Evolutionary conservation across 1,139 yeast genomes (phyloP).

Genomic region (Taphrina communis): DNA sequence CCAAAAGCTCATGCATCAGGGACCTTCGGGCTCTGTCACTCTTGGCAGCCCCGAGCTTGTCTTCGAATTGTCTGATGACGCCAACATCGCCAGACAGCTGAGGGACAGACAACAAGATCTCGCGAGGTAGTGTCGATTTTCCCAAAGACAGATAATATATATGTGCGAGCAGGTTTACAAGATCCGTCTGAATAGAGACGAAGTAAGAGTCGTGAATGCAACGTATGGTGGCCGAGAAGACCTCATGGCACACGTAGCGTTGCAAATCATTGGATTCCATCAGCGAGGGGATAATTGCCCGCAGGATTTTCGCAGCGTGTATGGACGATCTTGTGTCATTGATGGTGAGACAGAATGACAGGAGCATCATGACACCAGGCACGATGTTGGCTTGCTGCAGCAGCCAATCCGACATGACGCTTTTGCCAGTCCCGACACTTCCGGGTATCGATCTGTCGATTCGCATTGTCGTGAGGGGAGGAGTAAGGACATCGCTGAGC

Average conservation of each 20-base stretch:
- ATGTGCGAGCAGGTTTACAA: slow-evolving; percentile 30
- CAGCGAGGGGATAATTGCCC: slow-evolving; percentile 18
- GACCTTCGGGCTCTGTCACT: slow-evolving; percentile 25
- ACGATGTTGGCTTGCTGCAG: slow-evolving; percentile 28
- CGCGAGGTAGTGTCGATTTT: slow-evolving; percentile 39
- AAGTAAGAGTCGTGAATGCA: slow-evolving; percentile 38
- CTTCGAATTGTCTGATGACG: slow-evolving; percentile 34
- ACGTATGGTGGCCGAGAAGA: slow-evolving; percentile 39
- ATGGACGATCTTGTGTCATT: slow-evolving; percentile 38
- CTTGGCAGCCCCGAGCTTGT: slow-evolving; percentile 21
- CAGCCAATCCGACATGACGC: slow-evolving; percentile 35
- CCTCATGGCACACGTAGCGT: slow-evolving; percentile 38
- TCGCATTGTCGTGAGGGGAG: slow-evolving; percentile 31
- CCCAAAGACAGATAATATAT: slow-evolving; percentile 37
- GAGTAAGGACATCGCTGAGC: slow-evolving; percentile 51
- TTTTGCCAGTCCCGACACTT: slow-evolving; percentile 7
- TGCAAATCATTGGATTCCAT: slow-evolving; percentile 35
- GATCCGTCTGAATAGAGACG: slow-evolving; percentile 28
- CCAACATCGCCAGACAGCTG: slow-evolving; percentile 38
- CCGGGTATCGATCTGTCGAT: slow-evolving; percentile 19
- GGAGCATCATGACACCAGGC: slow-evolving; percentile 23
- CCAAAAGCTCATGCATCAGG: slow-evolving; percentile 33
- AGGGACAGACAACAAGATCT: slow-evolving; percentile 32
- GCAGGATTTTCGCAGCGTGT: slow-evolving; percentile 33
- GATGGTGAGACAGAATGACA: slow-evolving; percentile 34